A percentile compares a stretch with the other conserved stretches of the same genome.
Evolutionary conservation across 129 eudicot species (phyloP).

Genomic region (carrot (Daucus carota)): DNA sequence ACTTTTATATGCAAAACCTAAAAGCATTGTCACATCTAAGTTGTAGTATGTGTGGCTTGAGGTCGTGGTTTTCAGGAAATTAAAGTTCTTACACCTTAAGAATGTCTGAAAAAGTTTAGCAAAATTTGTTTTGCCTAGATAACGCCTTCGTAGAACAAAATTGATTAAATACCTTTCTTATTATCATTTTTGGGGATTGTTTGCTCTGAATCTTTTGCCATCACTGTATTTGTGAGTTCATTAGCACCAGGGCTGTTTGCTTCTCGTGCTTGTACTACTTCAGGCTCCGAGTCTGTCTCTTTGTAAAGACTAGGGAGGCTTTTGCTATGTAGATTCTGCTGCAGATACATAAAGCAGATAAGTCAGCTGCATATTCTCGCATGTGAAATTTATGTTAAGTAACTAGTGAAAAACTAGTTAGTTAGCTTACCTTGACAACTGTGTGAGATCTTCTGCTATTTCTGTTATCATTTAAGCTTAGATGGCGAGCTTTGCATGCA

Average conservation of each 20-base stretch:
- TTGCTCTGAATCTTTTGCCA: constrained; percentile 15
- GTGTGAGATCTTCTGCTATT: constrained; percentile 11
- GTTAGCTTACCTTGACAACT: constrained; percentile 28
- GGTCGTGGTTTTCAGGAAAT: background rate
- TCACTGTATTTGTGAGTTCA: background rate
- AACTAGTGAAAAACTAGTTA: background rate
- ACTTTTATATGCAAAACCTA: background rate
- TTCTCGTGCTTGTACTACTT: constrained; percentile 5
- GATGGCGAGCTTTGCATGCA: constrained; percentile 52
- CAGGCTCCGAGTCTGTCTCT: background rate
- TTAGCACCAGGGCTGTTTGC: background rate
- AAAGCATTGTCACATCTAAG: background rate
- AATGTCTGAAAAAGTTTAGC: background rate
- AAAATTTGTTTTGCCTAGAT: background rate
- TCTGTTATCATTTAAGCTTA: constrained; percentile 22
- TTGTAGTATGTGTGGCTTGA: background rate
- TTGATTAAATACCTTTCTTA: constrained; percentile 22
- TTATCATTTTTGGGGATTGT: background rate
- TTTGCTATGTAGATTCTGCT: constrained; percentile 4
- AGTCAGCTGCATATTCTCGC: background rate
- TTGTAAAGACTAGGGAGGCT: background rate
- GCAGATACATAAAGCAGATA: background rate
- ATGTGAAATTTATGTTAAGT: background rate
- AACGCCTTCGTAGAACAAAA: background rate
- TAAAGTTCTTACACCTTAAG: background rate